Evolutionary conservation across 495 filamentous ascomycete genomes (phyloP), one percentile per base, ranked within the genome.

Genomic region (Astrocystis sublimbata): DNA sequence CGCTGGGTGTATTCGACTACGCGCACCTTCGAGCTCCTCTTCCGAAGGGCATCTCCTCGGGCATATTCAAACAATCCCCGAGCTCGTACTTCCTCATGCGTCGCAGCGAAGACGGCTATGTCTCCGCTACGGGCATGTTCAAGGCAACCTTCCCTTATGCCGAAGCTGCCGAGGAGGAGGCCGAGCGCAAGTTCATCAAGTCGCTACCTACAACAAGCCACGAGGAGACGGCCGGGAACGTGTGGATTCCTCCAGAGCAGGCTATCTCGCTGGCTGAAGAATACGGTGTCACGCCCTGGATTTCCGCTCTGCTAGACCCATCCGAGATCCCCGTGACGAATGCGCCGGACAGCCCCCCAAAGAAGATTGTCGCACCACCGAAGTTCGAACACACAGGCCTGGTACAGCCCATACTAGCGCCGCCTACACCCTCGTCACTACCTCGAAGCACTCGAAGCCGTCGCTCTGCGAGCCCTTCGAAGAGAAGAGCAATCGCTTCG

Each of bases 91-190:
- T 97, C 72, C 78, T 98, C 64, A 98, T 98, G 94, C 87, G 96
- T 73, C 90, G 94, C 61, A 96, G 92, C 78, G 88, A 87, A 71
- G 94, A 98, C 78, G 96, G 96, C 40, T 97, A 82, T 71, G 86
- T 98, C 40, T 97, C 92, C 68, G 92, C 94, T 6, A 98, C 94
- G 54, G 94, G 96, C 71, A 98, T 98, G 96, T 98, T 98, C 83
- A 98, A 98, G 78, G 96, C 96, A 58, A 91, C 93, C 6, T 98
- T 97, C 73, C 94, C 94, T 3, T 98, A 92, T 82, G 92, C 94
- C 13, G 88, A 89, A 60, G 76, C 83, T 31, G 84, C 86, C 6
- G 96, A 98, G 71, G 94, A 98, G 75, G 86, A 89, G 63, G 79
- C 78, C 7, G 94, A 98, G 81, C 89, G 93, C 63, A 89, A 88